Percentiles rank a stretch among this genome's conserved stretches.
These are phyloP conservation scores for Lodderomyces metapsilosis DNA, from an alignment of 1,139 yeast genomes.

Conservation along the genomic window DNA sequence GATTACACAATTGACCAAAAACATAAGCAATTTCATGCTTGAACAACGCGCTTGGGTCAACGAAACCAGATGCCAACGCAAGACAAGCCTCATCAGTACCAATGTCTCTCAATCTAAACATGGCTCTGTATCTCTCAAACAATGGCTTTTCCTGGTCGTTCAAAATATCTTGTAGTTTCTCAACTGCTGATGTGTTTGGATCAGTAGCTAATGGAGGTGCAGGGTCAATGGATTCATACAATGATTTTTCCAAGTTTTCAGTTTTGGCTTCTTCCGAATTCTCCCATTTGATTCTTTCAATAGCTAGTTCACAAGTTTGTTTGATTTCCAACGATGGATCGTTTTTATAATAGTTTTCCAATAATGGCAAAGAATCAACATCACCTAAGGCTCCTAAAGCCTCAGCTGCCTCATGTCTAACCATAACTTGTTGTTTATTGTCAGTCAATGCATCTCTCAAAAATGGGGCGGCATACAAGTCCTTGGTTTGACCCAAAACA, in stretches of 20 bases:
- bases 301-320: slow-evolving; percentile 97
- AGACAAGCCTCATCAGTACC: slow-evolving; percentile 90
- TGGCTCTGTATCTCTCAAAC: slow-evolving; percentile 95
- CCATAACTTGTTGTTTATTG: slow-evolving; percentile 83
- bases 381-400: slow-evolving; percentile 97
- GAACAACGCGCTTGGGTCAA: slow-evolving; percentile 88
- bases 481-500: slow-evolving; percentile 95
- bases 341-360: slow-evolving; percentile 59
- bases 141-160: slow-evolving; percentile 77
- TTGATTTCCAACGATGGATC: slow-evolving; percentile 88
- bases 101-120: slow-evolving; percentile 95
- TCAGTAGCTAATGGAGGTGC: slow-evolving; percentile 91
- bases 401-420: slow-evolving; percentile 99
- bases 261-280: slow-evolving; percentile 59
- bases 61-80: slow-evolving; percentile 88
- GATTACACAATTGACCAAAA: slow-evolving; percentile 94
- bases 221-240: slow-evolving; percentile 89
- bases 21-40: slow-evolving; percentile 98
- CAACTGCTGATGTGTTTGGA: slow-evolving; percentile 46
- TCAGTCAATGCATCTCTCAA: slow-evolving; percentile 72
- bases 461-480: slow-evolving; percentile 70
- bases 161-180: slow-evolving; percentile 62
- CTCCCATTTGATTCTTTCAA: slow-evolving; percentile 93
- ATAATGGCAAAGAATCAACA: slow-evolving; percentile 63
- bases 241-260: slow-evolving; percentile 73